Percentiles rank a stretch among this genome's conserved stretches.
Conservation (phyloP, 139 green algal species). For the Chlamydomonas asymmetrica region DNA sequence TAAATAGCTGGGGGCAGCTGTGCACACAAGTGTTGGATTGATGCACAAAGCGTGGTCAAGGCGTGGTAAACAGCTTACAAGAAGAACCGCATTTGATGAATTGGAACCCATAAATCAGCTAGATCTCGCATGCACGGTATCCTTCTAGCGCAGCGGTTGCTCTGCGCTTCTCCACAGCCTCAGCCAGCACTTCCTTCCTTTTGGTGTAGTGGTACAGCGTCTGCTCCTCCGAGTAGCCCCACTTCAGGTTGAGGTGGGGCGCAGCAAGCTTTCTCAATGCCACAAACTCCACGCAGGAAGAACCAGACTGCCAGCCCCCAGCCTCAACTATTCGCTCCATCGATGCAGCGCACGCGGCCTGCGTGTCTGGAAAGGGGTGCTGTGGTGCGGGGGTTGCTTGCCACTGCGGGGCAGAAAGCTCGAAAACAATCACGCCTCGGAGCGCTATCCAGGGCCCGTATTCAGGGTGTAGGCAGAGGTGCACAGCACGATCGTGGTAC, state of each 20-base stretch:
- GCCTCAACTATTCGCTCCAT: not conserved
- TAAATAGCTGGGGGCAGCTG: no score
- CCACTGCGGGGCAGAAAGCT: not conserved
- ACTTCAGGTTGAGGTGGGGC: no score
- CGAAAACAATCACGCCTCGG: not conserved
- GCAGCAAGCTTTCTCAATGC: not conserved
- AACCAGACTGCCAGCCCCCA: not conserved
- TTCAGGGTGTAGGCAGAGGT: not conserved
- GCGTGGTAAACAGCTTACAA: no score
- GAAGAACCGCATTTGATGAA: no score
- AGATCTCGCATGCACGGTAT: no score
- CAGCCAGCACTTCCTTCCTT: not conserved
- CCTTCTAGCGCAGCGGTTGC: no score
- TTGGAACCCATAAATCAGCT: no score
- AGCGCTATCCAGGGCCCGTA: constrained; percentile 18
- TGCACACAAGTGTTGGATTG: no score
- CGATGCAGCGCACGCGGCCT: not conserved
- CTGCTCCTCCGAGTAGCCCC: not conserved
- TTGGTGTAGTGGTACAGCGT: constrained; percentile 9
- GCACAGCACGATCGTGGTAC: not conserved
- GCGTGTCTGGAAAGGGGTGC: not conserved
- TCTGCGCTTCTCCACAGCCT: not conserved
- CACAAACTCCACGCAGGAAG: not conserved
- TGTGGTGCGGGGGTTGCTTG: not conserved
- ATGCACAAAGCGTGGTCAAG: no score